Evolutionary conservation across 1,284 basidiomycete genomes (phyloP).

Genomic region (Termitomyces sp.): DNA sequence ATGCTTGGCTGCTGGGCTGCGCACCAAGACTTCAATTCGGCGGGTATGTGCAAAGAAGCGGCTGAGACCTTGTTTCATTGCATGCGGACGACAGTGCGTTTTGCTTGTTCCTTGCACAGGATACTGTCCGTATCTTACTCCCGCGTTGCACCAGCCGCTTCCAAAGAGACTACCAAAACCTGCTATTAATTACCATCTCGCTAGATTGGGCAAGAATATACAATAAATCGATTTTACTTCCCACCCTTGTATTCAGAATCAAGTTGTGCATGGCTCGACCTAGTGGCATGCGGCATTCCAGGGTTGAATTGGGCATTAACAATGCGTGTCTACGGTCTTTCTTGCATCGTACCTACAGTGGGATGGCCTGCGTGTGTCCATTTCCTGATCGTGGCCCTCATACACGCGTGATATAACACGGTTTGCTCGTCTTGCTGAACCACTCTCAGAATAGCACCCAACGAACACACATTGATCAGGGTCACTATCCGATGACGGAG

Average conservation of each 20-base stretch:
- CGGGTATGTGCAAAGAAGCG: slow-evolving; percentile 56
- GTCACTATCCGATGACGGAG: neutral
- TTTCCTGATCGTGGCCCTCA: neutral
- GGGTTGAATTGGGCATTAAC: neutral
- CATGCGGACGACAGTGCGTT: slow-evolving; percentile 81
- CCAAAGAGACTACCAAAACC: slow-evolving; percentile 60
- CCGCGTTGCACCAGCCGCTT: slow-evolving; percentile 43
- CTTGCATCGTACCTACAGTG: neutral
- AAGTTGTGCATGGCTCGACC: neutral
- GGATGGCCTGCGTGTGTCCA: neutral
- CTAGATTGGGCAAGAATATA: slow-evolving; percentile 66
- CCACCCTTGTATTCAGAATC: neutral
- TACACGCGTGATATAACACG: neutral
- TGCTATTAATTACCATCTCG: slow-evolving; percentile 83
- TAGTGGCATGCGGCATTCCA: neutral
- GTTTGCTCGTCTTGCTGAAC: neutral
- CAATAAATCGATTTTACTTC: slow-evolving; percentile 38
- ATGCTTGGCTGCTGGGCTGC: slow-evolving; percentile 95
- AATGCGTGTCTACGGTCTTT: neutral
- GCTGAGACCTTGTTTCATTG: slow-evolving; percentile 75
- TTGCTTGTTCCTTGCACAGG: slow-evolving; percentile 3
- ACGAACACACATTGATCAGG: neutral
- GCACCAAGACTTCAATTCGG: slow-evolving; percentile 63
- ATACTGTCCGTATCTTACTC: slow-evolving; percentile 2
- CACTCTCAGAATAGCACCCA: neutral